phyloP scores from a whole-genome alignment of 768 basidiomycete genomes.

The Gyrodon lividus region DNA sequence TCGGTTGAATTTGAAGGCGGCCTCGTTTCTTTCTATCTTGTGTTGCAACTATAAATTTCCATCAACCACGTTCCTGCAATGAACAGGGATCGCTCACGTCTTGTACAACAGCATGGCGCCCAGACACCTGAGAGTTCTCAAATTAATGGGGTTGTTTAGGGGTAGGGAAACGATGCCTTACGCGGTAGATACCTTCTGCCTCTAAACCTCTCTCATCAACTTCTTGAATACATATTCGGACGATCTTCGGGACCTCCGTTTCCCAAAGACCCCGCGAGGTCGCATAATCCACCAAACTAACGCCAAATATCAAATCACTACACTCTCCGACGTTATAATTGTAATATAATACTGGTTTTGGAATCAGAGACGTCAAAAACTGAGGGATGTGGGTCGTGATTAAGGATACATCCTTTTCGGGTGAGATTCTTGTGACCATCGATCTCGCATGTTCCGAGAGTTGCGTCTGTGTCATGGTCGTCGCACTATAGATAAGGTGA shows the following conservation, averaged over 20 bases:
- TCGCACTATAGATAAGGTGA: conserved; percentile 52
- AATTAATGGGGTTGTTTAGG: conserved; percentile 1
- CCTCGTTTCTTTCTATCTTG: conserved; percentile 83
- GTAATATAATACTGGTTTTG: conserved; percentile 72
- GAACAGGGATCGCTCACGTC: conserved; percentile 47
- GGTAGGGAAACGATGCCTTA: conserved; percentile 32
- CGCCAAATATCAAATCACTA: conserved; percentile 85
- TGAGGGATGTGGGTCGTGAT: conserved; percentile 57
- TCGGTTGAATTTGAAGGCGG: conserved; percentile 67
- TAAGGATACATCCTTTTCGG: conserved; percentile 65
- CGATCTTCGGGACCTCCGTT: conserved; percentile 74
- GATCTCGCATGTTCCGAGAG: conserved; percentile 63
- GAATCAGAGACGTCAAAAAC: conserved; percentile 62
- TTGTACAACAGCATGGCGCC: conserved; percentile 82
- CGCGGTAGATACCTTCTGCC: conserved; percentile 79
- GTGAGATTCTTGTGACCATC: conserved; percentile 64
- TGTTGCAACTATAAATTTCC: conserved; percentile 62
- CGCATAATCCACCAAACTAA: conserved; percentile 86
- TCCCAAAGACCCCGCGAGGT: conserved; percentile 73
- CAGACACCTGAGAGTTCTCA: conserved; percentile 58
- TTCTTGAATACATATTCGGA: conserved; percentile 78
- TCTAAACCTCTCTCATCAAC: conserved; percentile 79
- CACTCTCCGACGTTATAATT: conserved; percentile 83
- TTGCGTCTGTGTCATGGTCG: conserved; percentile 71
- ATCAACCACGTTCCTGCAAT: conserved; percentile 2